phyloP scores from a whole-genome alignment of 805 yeast species.

The Pichia nakasei region DNA sequence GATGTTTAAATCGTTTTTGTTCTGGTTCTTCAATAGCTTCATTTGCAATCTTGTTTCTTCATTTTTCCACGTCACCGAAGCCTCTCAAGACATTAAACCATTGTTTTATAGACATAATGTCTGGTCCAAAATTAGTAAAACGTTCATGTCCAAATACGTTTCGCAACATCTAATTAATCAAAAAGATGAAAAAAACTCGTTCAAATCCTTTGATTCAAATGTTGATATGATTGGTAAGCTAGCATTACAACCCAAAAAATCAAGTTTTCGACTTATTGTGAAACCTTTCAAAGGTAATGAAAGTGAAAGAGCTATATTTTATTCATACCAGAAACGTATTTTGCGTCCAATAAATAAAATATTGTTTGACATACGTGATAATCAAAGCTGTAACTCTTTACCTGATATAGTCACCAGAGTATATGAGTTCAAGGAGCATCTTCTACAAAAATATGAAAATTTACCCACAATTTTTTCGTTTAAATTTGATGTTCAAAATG shows the following conservation, averaged over 20 bases:
- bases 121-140: conserved; percentile 42
- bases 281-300: conserved; percentile 38
- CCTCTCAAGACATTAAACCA: conserved; percentile 31
- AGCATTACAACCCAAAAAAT: conserved; percentile 51
- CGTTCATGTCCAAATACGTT: conserved; percentile 37
- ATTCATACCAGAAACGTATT: conserved; percentile 27
- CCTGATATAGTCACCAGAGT: conserved; percentile 37
- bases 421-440: conserved; percentile 27
- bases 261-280: conserved; percentile 52
- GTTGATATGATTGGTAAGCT: conserved; percentile 32
- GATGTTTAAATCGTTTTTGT: conserved; percentile 34
- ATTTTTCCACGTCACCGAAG: conserved; percentile 63
- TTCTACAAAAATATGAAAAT: conserved; percentile 10
- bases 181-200: conserved; percentile 9
- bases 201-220: conserved; percentile 15
- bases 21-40: conserved; percentile 49
- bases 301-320: conserved; percentile 27
- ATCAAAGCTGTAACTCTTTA: conserved; percentile 25
- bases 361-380: conserved; percentile 14
- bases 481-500: conserved; percentile 68
- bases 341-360: conserved; percentile 37
- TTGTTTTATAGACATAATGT: conserved; percentile 47
- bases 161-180: conserved; percentile 26
- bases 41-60: conserved; percentile 39
- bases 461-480: conserved; percentile 39